Evolutionary conservation across 306 rosid species (phyloP).

Genomic region (Rosa persica): DNA sequence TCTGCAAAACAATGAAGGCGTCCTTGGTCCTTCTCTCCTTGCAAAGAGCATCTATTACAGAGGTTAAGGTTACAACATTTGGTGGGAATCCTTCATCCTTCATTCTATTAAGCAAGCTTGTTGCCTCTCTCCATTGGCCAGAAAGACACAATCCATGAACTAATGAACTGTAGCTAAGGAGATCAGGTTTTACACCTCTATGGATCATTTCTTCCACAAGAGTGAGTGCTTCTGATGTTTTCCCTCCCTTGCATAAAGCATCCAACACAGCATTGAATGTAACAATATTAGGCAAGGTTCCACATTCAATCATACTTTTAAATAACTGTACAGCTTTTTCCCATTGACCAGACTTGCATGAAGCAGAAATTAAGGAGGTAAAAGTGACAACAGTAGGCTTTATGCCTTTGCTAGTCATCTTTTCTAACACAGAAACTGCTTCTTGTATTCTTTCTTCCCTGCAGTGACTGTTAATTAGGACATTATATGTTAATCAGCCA

Average conservation of each 20-base stretch:
- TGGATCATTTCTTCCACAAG: background rate
- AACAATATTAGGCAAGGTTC: background rate
- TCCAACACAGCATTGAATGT: constrained; percentile 24
- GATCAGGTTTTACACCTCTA: constrained; percentile 10
- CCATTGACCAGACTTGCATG: constrained; percentile 11
- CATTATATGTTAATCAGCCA: too few species aligned
- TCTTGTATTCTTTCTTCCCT: background rate
- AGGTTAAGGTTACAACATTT: background rate
- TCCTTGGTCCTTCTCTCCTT: constrained; percentile 8
- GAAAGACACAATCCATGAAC: background rate
- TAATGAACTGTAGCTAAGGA: constrained; percentile 30
- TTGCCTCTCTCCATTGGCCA: background rate
- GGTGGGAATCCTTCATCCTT: background rate
- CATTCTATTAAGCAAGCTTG: background rate
- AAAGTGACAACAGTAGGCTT: background rate
- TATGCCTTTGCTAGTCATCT: background rate
- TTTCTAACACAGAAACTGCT: background rate
- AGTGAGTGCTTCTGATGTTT: constrained; percentile 1
- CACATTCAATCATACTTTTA: background rate
- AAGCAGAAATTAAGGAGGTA: background rate
- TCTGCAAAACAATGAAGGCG: background rate
- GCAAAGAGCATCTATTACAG: background rate
- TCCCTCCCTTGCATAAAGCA: constrained; percentile 39
- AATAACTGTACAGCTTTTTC: background rate
- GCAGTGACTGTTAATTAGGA: background rate